Evolutionary conservation across 1,284 basidiomycete species (phyloP).

Genomic region (Cutaneotrichosporon sp.): DNA sequence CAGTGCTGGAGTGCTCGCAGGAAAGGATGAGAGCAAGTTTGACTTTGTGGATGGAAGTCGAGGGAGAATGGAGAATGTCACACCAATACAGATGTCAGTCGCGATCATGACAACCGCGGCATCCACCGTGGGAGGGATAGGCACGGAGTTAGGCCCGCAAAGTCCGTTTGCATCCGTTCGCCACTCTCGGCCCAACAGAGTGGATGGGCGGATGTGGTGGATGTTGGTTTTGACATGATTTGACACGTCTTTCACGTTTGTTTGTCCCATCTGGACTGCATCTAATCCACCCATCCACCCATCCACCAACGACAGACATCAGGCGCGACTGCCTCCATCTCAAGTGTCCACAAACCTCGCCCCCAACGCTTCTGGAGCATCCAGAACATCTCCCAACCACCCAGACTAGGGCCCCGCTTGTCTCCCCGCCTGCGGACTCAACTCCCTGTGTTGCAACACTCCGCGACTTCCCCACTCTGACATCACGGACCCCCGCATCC

Average conservation of each 20-base stretch:
- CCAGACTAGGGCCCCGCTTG: neutral
- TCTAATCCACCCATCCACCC: slow-evolving; percentile 13
- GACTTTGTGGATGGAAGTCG: neutral
- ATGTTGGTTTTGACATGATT: no score
- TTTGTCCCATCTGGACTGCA: slow-evolving; percentile 1
- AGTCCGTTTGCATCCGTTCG: neutral
- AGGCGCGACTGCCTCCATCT: neutral
- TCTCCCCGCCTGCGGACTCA: neutral
- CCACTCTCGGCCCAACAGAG: no score
- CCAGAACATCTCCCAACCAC: neutral
- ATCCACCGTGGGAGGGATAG: no score
- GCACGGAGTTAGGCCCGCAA: neutral
- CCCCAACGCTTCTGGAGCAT: neutral
- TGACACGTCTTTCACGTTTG: slow-evolving; percentile 13
- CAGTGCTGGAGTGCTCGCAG: neutral
- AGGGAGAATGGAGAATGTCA: neutral
- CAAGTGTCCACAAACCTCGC: neutral
- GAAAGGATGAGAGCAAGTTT: neutral
- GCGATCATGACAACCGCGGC: neutral
- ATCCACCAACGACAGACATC: neutral
- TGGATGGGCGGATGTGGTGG: no score
- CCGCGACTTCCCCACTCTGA: neutral
- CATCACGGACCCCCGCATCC: neutral
- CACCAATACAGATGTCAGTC: neutral
- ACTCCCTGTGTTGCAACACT: neutral